phyloP scores from a whole-genome alignment of 805 yeast genomes.

The Yamadazyma nakazawae region DNA sequence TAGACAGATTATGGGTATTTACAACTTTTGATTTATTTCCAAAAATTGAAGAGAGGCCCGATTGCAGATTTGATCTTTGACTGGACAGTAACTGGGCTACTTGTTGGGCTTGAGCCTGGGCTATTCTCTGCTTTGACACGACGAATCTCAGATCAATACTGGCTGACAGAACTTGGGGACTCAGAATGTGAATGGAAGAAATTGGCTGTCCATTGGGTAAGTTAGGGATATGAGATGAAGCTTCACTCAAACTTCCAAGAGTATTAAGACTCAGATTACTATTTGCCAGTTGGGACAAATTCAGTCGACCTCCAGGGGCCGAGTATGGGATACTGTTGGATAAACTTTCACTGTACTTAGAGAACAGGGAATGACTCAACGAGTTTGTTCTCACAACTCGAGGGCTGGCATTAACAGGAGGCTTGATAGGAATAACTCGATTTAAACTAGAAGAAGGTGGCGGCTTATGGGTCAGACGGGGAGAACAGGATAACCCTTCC shows the following conservation, averaged over 20 bases:
- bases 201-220: conserved; percentile 56
- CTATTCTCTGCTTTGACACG: conserved; percentile 73
- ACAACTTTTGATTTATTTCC: conserved; percentile 32
- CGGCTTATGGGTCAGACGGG: not conserved
- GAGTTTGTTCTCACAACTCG: conserved; percentile 41
- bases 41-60: conserved; percentile 51
- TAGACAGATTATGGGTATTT: conserved; percentile 36
- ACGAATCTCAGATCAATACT: conserved; percentile 84
- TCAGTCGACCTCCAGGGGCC: conserved; percentile 67
- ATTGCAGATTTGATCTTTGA: conserved; percentile 41
- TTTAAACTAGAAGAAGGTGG: conserved; percentile 11
- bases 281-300: conserved; percentile 22
- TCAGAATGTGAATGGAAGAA: conserved; percentile 61
- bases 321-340: conserved; percentile 66
- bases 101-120: conserved; percentile 44
- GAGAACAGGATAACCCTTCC: not conserved
- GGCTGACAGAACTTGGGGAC: conserved; percentile 58
- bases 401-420: conserved; percentile 31
- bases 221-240: conserved; percentile 39
- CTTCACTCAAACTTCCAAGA: conserved; percentile 13
- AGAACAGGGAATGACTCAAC: conserved; percentile 37
- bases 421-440: conserved; percentile 16
- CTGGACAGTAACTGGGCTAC: conserved; percentile 36
- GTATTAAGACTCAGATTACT: conserved; percentile 13
- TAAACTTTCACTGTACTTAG: conserved; percentile 39